phyloP scores from a whole-genome alignment of 2,329 filamentous ascomycete species.

The Pseudovirgaria hyperparasitica region DNA sequence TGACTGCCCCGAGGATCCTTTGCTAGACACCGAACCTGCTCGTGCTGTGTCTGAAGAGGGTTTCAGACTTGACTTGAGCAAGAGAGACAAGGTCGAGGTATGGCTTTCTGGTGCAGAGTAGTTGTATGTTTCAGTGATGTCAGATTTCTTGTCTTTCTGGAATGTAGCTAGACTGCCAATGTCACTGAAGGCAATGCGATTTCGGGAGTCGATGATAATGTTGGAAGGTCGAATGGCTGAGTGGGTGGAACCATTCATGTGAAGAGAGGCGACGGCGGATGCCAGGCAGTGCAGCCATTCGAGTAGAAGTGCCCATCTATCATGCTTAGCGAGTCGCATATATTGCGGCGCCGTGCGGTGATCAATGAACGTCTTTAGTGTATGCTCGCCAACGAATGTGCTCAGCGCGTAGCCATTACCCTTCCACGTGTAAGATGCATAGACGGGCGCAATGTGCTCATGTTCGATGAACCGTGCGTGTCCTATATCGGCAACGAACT shows the following conservation, averaged over 20 bases:
- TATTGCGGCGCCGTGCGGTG: conserved; percentile 47
- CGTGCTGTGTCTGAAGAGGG: conserved; percentile 10
- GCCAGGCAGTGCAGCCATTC: conserved; percentile 66
- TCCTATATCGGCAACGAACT: conserved; percentile 50
- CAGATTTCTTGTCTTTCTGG: conserved; percentile 38
- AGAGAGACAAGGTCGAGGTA: conserved; percentile 14
- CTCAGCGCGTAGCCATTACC: conserved; percentile 53
- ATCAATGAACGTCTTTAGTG: conserved; percentile 53
- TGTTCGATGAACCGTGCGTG: conserved; percentile 48
- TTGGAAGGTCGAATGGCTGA: conserved; percentile 59
- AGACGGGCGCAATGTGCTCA: conserved; percentile 57
- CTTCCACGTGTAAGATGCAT: conserved; percentile 56
- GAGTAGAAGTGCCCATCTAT: conserved; percentile 47
- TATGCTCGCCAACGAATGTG: conserved; percentile 53
- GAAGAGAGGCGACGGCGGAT: conserved; percentile 55
- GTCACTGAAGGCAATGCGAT: conserved; percentile 56
- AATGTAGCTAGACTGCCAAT: conserved; percentile 37
- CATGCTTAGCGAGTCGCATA: conserved; percentile 48
- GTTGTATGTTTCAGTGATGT: conserved; percentile 58
- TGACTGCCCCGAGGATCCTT: conserved; percentile 20
- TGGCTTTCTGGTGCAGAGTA: conserved; percentile 55
- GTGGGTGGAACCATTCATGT: conserved; percentile 51
- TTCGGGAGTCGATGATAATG: conserved; percentile 51
- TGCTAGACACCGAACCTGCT: conserved; percentile 20
- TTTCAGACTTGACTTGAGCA: conserved; percentile 7